Conservation (phyloP, 208 protist genomes). For the Herpetomonas tarakana region DNA sequence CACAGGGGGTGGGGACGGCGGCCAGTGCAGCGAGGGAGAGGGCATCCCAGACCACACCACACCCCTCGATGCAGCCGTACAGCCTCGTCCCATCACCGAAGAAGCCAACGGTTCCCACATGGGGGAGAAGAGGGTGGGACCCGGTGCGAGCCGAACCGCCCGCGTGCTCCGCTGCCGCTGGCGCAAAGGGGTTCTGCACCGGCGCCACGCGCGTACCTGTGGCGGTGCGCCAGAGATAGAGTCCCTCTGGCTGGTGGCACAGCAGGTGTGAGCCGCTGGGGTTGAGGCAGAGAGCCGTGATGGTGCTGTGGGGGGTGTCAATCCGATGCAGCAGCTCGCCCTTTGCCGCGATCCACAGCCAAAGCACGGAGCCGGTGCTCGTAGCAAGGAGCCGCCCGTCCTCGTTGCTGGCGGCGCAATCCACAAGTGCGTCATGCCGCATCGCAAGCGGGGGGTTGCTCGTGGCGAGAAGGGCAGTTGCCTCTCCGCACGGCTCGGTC, state of each 20-base stretch:
- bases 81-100: slow-evolving; percentile 56
- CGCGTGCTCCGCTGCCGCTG: too few relatives aligned
- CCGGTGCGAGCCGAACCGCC: too few relatives aligned
- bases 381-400: slow-evolving; percentile 66
- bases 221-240: slow-evolving; percentile 65
- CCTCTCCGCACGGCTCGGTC: neutral
- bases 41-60: slow-evolving; percentile 59
- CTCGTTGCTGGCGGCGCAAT: slow-evolving; percentile 39
- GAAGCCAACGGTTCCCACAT: slow-evolving; percentile 44
- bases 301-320: slow-evolving; percentile 40
- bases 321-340: slow-evolving; percentile 72
- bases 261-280: slow-evolving; percentile 45
- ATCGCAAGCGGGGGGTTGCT: slow-evolving; percentile 26
- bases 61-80: slow-evolving; percentile 38
- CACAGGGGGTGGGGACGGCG: slow-evolving; percentile 40
- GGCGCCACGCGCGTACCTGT: slow-evolving; percentile 29
- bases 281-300: slow-evolving; percentile 61
- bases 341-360: slow-evolving; percentile 52
- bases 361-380: slow-evolving; percentile 51
- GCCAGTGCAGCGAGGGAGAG: slow-evolving; percentile 37
- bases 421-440: slow-evolving; percentile 54
- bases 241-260: slow-evolving; percentile 40
- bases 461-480: neutral
- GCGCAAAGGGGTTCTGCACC: slow-evolving; percentile 38
- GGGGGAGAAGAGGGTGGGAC: neutral